These are phyloP conservation scores for Phytophthora citricola DNA, from an alignment of 352 stramenopile genomes.

Conservation along the genomic window DNA sequence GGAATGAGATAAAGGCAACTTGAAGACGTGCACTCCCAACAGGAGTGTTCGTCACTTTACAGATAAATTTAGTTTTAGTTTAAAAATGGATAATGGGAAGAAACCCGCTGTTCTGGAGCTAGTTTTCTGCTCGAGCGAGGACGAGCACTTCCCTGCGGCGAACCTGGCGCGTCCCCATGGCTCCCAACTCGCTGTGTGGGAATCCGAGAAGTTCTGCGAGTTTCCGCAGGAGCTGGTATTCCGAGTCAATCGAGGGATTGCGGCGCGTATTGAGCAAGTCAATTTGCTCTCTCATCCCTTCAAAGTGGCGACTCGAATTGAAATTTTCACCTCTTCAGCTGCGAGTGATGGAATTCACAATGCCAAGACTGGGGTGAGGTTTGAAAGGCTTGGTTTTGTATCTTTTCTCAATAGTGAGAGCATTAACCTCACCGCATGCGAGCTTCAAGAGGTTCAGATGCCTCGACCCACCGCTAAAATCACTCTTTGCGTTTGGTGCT, in stretches of 20 bases:
- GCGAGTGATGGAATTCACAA: not conserved
- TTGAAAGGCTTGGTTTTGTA: conserved; percentile 56
- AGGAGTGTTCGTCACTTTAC: conserved; percentile 15
- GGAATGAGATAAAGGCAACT: conserved; percentile 10
- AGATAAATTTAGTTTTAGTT: conserved; percentile 6
- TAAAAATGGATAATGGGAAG: conserved; percentile 7
- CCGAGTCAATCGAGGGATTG: conserved; percentile 40
- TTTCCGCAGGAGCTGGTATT: conserved; percentile 69
- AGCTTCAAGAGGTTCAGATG: conserved; percentile 59
- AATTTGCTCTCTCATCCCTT: conserved; percentile 46
- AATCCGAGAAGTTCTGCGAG: conserved; percentile 65
- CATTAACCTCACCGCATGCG: conserved; percentile 37
- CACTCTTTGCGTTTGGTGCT: conserved; percentile 53
- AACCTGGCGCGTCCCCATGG: conserved; percentile 17
- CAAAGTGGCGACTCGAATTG: conserved; percentile 56
- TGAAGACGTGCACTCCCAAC: conserved; percentile 18
- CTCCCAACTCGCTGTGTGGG: conserved; percentile 32
- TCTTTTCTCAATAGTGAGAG: conserved; percentile 34
- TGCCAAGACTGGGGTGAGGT: conserved; percentile 24
- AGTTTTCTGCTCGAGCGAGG: conserved; percentile 47
- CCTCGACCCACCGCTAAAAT: conserved; percentile 20
- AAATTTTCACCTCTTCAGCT: conserved; percentile 45
- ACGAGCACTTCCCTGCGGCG: conserved; percentile 24
- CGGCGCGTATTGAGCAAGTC: conserved; percentile 25
- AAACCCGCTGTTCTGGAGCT: conserved; percentile 36